Evolutionary conservation across 2,329 filamentous ascomycete genomes (phyloP), one percentile per base, ranked within the genome.

Genomic region (Colletotrichum abscissum): DNA sequence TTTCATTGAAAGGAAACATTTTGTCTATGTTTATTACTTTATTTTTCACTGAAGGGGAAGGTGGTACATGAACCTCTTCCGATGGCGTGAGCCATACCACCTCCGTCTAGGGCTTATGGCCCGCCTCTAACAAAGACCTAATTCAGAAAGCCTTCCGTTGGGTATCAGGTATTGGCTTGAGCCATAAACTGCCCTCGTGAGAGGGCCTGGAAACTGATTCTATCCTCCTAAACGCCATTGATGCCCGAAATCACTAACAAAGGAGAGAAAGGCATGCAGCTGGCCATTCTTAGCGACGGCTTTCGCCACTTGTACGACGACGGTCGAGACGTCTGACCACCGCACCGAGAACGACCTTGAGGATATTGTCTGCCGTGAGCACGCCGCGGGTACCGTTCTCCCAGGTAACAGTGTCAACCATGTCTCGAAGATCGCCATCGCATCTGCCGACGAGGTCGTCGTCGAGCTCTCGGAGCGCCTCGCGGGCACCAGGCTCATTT

Each of bases 391-490:
- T 85, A 28, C 84, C 84, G 24, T 85, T 82, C 9, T 84, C 84
- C 87, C 93, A 98, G 0, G 93, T 93, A 42, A 95, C 92, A 0
- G 95, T 97, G 82, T 98, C 96, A 19, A 98, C 95, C 79, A 98
- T 98, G 83, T 98, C 96, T 22, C 96, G 86, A 19, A 96, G 81
- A 16, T 87, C 86, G 35, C 87, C 84, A 35, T 87, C 84, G 30
- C 86, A 84, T n/a, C 89, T 78, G 55, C 88, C 86, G 2, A 83
- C 85, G 46, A 97, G 83, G 4, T 89, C 88, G 80, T 98, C 94
- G 79, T 98, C 96, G 8, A 98, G 86, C 59, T 92, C 87, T 76
- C 89, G 85, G 52, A 98, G 86, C 68, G 92, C 91, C 76, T 87
- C 82, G 1, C 87, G 86, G 0, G 95, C 96, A 0, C 82, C 85